phyloP scores from a whole-genome alignment of 768 basidiomycete genomes.

The Kwoniella europaea region DNA sequence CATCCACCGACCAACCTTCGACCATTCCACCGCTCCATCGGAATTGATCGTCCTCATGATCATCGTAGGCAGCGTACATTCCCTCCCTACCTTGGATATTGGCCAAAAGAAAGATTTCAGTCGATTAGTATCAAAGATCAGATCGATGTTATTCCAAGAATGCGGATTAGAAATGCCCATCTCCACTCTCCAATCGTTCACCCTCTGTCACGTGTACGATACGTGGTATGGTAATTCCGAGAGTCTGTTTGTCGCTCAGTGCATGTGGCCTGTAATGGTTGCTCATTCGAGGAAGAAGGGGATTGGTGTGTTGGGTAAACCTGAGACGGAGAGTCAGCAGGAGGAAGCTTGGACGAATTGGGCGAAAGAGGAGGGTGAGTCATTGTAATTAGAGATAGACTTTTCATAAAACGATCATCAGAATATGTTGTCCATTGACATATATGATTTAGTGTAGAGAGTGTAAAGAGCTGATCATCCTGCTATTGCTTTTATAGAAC shows the following conservation, averaged over 20 bases:
- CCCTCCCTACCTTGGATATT: neutral
- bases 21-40: constrained; percentile 30
- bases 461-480: neutral
- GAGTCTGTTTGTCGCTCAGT: constrained; percentile 45
- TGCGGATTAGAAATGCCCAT: constrained; percentile 42
- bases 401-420: neutral
- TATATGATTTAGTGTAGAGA: too few relatives aligned
- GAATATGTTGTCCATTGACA: too few relatives aligned
- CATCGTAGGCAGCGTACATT: constrained; percentile 35
- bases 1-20: constrained; percentile 50
- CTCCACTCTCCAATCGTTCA: constrained; percentile 40
- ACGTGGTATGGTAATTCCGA: constrained; percentile 41
- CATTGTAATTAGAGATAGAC: neutral
- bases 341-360: constrained; percentile 44
- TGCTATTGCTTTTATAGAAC: constrained; percentile 29
- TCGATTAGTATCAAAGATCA: constrained; percentile 26
- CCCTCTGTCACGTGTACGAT: constrained; percentile 46
- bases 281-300: constrained; percentile 50
- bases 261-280: constrained; percentile 48
- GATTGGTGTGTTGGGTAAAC: constrained; percentile 42
- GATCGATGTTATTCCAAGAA: constrained; percentile 36
- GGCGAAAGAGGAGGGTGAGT: constrained; percentile 50
- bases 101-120: too few relatives aligned
- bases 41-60: constrained; percentile 45
- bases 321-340: constrained; percentile 28